Conservation (phyloP, 192 early-diverging fungal species). For the Jimgerdemannia lactiflua region DNA sequence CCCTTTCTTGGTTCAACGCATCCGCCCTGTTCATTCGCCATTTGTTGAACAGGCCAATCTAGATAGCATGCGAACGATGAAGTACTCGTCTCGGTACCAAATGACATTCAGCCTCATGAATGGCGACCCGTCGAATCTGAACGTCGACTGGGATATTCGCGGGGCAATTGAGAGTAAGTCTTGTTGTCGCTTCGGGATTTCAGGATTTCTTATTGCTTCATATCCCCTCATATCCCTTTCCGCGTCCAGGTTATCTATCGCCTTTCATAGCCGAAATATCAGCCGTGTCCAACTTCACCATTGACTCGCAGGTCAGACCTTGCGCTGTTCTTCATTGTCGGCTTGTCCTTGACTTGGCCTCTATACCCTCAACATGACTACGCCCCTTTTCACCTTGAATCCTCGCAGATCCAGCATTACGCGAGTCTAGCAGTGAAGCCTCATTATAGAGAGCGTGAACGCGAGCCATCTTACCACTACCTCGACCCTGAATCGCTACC, state of each 20-base stretch:
- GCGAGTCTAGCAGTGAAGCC: conserved; percentile 74
- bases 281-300: conserved; percentile 67
- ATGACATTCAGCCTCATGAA: conserved; percentile 86
- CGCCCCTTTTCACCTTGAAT: background rate
- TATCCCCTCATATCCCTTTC: conserved; percentile 1
- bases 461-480: conserved; percentile 38
- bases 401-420: conserved; percentile 66
- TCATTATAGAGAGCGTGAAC: conserved; percentile 37
- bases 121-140: conserved; percentile 66
- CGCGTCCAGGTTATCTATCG: conserved; percentile 49
- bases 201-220: background rate
- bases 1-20: background rate
- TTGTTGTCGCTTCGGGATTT: background rate
- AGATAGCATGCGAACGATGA: conserved; percentile 67
- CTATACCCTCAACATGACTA: background rate
- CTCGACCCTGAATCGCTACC: conserved; percentile 73
- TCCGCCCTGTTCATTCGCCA: background rate
- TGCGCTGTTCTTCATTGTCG: background rate
- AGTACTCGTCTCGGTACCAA: conserved; percentile 84
- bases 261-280: conserved; percentile 74
- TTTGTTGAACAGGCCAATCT: conserved; percentile 21
- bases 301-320: conserved; percentile 65
- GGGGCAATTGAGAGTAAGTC: conserved; percentile 55
- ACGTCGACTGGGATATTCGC: conserved; percentile 83
- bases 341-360: background rate